Evolutionary conservation across 2,329 filamentous ascomycete species (phyloP), one percentile per base, ranked within the genome.

Genomic region (Claviceps arundinis): DNA sequence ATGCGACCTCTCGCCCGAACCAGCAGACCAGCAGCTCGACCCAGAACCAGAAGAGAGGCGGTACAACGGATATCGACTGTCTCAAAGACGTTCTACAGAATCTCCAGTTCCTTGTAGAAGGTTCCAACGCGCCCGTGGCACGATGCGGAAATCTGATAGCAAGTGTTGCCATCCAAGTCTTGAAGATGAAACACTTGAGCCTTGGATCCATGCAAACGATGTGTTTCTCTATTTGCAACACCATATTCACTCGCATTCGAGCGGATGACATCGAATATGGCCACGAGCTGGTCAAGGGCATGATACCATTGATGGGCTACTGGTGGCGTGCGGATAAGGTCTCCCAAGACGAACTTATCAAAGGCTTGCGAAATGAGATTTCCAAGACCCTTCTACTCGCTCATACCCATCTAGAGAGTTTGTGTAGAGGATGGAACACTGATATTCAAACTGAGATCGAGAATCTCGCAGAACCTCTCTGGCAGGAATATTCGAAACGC

Each of bases 271-370:
- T 83, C 14, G 65, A 72, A 0, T 72, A 89, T 50, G 79, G 84
- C 3, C 77, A 77, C 56, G 73, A 71, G 37, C 69, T 84, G 40
- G 74, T 85, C 16, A 70, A 73, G 51, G 74, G 78, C 6, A 64
- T 90, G 7, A 62, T 95, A 24, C 85, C 87, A 1, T 66, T 90
- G 45, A 80, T 95, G 57, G 80, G 78, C 52, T 76, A 80, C 48
- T 81, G 89, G 69, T 98, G 91, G 90, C 74, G 82, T 56, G 76
- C 78, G n/a, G 87, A 85, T 58, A 77, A 79, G 46, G 67, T 76
- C 26, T 75, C 77, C 14, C 75, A 81, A 58, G 75, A 81, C 57
- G 76, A 80, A 59, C 74, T 79, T 60, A 74, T 80, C 56, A 80
- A 76, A 56, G 74, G 73, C 1, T 66, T 93, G 48, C 82, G 84